These are phyloP conservation scores for Epichloe sylvatica DNA, from an alignment of 2,329 filamentous ascomycete species.

Conservation along the genomic window DNA sequence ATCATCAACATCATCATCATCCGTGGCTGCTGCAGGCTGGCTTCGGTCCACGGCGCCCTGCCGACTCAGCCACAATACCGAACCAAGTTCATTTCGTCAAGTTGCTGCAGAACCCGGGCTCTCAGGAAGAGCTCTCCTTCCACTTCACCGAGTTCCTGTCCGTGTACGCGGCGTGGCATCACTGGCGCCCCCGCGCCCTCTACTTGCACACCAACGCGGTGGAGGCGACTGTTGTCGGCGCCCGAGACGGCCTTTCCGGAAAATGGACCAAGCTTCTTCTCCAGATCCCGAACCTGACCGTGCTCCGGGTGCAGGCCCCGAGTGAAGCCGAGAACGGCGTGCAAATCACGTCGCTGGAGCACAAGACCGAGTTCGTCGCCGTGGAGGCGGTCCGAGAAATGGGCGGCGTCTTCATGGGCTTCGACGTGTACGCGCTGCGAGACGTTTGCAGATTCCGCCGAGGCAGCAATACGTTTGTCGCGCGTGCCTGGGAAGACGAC, in stretches of 20 bases:
- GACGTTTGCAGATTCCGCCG: slow-evolving; percentile 7
- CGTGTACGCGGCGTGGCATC: slow-evolving; percentile 1
- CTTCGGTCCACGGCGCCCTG: not conserved
- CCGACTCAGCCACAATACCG: not conserved
- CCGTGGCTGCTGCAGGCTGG: not conserved
- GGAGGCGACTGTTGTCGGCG: not conserved
- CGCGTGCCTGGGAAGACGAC: not conserved
- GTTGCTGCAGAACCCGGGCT: not conserved
- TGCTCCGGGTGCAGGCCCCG: slow-evolving; percentile 20
- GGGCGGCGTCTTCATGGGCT: slow-evolving; percentile 12
- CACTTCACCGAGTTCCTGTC: slow-evolving; percentile 3
- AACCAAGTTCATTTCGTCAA: slow-evolving; percentile 3
- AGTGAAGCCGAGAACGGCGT: slow-evolving; percentile 8
- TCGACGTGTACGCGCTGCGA: slow-evolving; percentile 10
- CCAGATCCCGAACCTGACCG: slow-evolving; percentile 8
- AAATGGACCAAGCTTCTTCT: slow-evolving; percentile 15
- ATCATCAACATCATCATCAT: too few relatives aligned
- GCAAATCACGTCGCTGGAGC: slow-evolving; percentile 7
- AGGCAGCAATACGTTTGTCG: not conserved
- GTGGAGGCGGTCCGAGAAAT: slow-evolving; percentile 10
- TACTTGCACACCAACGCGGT: slow-evolving; percentile 4
- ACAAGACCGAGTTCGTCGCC: slow-evolving; percentile 12
- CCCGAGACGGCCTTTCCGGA: slow-evolving; percentile 3
- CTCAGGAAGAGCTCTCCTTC: not conserved
- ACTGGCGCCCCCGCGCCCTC: slow-evolving; percentile 1